Percentiles rank a stretch among this genome's conserved stretches.
Conservation (phyloP, 805 yeast genomes). For the Myxozyma nipponensis region DNA sequence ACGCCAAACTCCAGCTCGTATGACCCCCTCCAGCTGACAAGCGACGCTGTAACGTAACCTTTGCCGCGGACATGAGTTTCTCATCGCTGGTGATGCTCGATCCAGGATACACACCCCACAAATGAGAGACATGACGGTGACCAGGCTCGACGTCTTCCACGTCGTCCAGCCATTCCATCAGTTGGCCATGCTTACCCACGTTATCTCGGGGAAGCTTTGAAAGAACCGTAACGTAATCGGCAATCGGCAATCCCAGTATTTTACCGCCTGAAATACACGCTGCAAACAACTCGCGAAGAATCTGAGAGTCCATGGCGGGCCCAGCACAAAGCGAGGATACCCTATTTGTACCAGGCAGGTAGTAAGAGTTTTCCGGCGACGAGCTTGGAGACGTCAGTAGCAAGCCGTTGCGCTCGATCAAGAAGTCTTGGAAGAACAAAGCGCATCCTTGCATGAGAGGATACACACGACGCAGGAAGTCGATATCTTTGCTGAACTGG, state of each 20-base stretch:
- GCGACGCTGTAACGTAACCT: not conserved
- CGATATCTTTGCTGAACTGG: not conserved
- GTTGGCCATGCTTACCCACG: constrained; percentile 3
- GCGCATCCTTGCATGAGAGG: not conserved
- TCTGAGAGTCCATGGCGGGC: not conserved
- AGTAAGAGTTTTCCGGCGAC: not conserved
- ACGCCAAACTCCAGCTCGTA: not conserved
- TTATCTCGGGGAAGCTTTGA: not conserved
- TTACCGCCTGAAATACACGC: not conserved
- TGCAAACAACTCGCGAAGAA: not conserved
- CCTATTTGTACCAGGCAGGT: not conserved
- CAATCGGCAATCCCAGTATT: not conserved
- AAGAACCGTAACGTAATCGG: not conserved
- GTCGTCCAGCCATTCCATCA: constrained; percentile 17
- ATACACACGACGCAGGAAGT: not conserved
- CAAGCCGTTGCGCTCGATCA: not conserved
- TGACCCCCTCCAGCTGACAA: not conserved
- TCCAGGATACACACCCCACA: constrained; percentile 6
- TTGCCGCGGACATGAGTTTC: not conserved
- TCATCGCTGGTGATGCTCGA: constrained; percentile 7
- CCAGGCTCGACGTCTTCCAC: constrained; percentile 16
- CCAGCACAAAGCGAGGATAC: not conserved
- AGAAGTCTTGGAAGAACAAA: not conserved
- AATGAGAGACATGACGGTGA: constrained; percentile 18
- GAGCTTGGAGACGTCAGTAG: not conserved